Evolutionary conservation across 441 rosid genomes (phyloP).

Genomic region (Erodium texanum): DNA sequence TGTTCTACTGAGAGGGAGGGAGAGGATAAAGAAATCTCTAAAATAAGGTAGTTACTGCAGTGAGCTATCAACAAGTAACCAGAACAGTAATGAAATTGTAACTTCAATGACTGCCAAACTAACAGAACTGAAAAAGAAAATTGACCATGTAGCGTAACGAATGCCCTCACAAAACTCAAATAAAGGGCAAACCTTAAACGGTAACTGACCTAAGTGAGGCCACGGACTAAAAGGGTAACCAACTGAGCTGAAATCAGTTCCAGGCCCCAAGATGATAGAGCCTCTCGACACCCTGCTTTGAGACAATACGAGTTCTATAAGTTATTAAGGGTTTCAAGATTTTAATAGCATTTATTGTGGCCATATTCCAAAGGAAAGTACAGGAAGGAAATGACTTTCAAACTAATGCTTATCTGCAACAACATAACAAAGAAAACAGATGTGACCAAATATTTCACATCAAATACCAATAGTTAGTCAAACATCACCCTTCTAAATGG

Average conservation of each 20-base stretch:
- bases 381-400: conserved; percentile 49
- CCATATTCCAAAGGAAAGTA: conserved; percentile 53
- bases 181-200: conserved; percentile 55
- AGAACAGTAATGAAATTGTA: not conserved
- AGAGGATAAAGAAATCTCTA: too few relatives aligned
- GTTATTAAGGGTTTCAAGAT: conserved; percentile 45
- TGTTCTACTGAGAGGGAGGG: too few relatives aligned
- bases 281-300: conserved; percentile 95
- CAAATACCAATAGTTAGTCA: conserved; percentile 8
- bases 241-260: conserved; percentile 90
- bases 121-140: conserved; percentile 37
- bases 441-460: not conserved
- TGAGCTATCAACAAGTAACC: not conserved
- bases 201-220: conserved; percentile 99
- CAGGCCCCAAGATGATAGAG: conserved; percentile 96
- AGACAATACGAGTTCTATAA: conserved; percentile 80
- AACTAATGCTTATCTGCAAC: conserved; percentile 36
- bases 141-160: conserved; percentile 43
- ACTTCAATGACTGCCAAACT: not conserved
- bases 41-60: not conserved
- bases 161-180: conserved; percentile 34
- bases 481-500: not conserved
- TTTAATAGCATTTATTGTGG: conserved; percentile 46
- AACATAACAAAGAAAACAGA: conserved; percentile 30
- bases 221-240: conserved; percentile 91